Conservation (phyloP, 768 basidiomycete species). For the Tricholoma hemisulphureum region DNA sequence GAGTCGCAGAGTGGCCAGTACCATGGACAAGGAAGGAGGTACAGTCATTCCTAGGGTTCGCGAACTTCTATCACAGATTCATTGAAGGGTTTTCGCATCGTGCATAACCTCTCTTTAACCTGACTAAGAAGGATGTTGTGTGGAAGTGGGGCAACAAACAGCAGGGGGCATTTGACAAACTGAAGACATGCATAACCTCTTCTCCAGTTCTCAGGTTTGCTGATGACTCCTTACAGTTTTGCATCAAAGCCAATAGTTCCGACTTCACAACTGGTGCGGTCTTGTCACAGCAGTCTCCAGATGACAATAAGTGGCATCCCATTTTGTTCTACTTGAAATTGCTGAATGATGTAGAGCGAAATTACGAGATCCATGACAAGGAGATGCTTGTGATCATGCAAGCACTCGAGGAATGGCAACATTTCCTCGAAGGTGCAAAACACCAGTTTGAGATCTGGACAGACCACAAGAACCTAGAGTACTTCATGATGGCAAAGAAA, state of each 20-base stretch:
- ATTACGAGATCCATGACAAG: conserved; percentile 42
- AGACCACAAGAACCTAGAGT: no score
- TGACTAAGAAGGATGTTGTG: conserved; percentile 13
- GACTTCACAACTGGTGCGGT: background rate
- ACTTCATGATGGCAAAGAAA: no score
- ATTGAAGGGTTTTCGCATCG: conserved; percentile 23
- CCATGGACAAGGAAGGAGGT: background rate
- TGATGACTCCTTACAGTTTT: background rate
- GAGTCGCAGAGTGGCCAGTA: background rate
- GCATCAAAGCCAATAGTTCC: background rate
- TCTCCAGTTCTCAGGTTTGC: background rate
- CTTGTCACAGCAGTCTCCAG: conserved; percentile 19
- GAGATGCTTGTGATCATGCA: conserved; percentile 44
- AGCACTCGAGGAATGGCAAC: conserved; percentile 22
- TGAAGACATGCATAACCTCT: no score
- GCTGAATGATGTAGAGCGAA: conserved; percentile 30
- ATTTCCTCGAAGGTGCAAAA: conserved; percentile 16
- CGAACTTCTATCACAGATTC: conserved; percentile 8
- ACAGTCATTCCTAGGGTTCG: background rate
- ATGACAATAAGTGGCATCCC: conserved; percentile 22
- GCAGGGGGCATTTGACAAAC: background rate
- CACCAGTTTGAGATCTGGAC: conserved; percentile 22
- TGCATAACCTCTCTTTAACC: conserved; percentile 13
- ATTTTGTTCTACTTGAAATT: no score
- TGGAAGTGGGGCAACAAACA: background rate